Evolutionary conservation across 2,329 filamentous ascomycete species (phyloP), one percentile per base, ranked within the genome.

Genomic region (Neonectria magnoliae): DNA sequence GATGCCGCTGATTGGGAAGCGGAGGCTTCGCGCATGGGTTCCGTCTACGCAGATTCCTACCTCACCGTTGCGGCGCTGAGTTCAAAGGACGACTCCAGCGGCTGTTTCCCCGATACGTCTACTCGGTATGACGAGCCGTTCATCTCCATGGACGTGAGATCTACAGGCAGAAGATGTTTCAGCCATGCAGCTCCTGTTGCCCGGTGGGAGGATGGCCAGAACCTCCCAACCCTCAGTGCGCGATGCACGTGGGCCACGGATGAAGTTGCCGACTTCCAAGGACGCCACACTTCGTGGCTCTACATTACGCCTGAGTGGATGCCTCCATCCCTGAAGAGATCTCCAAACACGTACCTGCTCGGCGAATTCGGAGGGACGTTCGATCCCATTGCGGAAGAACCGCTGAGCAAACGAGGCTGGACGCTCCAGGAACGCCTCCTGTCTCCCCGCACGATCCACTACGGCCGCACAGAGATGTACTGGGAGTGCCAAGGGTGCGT

Each of bases 381-480:
- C 47, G 54, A 69, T 11, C 60, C 63, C 36, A 57, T 57, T n/a
- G 42, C 64, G 8, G 11, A 64, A 14, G 67, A 69, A 20, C 67
- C 67, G 14, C 59, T 69, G 7, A 65, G 56, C 2, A 52, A 48
- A 13, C 51, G 67, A 41, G 67, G 58, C 16, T 66, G 65, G 65
- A 68, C 65, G 18, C 10, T 70, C n/a, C 68, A 70, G 42, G 68
- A 70, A 27, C 65, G 65, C n/a, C 16, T 68, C 2, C 52, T 66
- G 14, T 68, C 67, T 6, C 68, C 65, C 0, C 48, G 68, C 4
- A 47, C 68, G 2, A 53, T 70, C 8, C 62, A 59, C 4, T 33
- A 70, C 20, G 62, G 65, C 2, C 27, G 41, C 1, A 59, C 56
- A 14, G 65, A 70, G 16, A 68, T 70, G 55, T 48, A 55, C 13